phyloP scores from a whole-genome alignment of 805 yeast species.

The Wickerhamomyces mucosus region DNA sequence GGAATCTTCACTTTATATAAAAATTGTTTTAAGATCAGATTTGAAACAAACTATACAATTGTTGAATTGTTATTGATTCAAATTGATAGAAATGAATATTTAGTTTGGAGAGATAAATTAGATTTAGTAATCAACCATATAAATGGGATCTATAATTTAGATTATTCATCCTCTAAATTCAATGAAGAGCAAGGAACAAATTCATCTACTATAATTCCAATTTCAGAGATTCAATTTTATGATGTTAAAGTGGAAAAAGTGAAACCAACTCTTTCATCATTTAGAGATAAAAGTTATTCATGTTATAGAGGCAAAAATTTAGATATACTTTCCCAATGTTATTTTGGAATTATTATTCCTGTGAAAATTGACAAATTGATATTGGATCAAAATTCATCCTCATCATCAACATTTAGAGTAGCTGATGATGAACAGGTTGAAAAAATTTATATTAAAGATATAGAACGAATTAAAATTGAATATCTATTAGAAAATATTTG shows the following conservation, averaged over 20 bases:
- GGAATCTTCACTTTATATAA: slow-evolving; percentile 24
- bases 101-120: slow-evolving; percentile 32
- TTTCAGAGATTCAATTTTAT: slow-evolving; percentile 7
- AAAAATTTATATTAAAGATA: slow-evolving; percentile 6
- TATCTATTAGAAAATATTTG: slow-evolving; percentile 22
- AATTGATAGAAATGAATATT: slow-evolving; percentile 24
- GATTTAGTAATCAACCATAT: slow-evolving; percentile 20
- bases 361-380: slow-evolving; percentile 10
- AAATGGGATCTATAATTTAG: slow-evolving; percentile 25
- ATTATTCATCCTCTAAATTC: slow-evolving; percentile 18
- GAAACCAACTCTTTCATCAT: neutral
- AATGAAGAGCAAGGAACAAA: slow-evolving; percentile 15
- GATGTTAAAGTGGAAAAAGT: slow-evolving; percentile 17
- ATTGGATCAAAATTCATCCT: neutral
- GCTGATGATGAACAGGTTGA: slow-evolving; percentile 4
- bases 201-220: slow-evolving; percentile 16
- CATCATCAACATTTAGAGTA: neutral
- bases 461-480: slow-evolving; percentile 21
- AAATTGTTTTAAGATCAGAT: slow-evolving; percentile 32
- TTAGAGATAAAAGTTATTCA: slow-evolving; percentile 2
- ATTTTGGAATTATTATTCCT: slow-evolving; percentile 18
- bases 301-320: neutral
- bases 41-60: slow-evolving; percentile 32
- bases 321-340: slow-evolving; percentile 13
- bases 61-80: slow-evolving; percentile 36